Evolutionary conservation across 306 rosid species (phyloP), one percentile per base, ranked within the genome.

Genomic region (Trichosanthes cucumerina): DNA sequence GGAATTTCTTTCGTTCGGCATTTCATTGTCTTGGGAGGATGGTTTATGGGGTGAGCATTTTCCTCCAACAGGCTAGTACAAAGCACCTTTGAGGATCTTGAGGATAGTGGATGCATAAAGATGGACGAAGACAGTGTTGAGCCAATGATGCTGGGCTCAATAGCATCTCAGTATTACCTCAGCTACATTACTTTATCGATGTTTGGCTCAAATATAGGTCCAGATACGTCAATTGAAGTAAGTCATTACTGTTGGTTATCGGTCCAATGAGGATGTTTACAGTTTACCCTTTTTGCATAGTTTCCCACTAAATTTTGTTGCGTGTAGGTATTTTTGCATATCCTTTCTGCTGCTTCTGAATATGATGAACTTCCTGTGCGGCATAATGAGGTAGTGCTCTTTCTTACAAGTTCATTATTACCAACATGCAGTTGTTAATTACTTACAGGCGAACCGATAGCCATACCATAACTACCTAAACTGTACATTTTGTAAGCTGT

Each of bases 131-230:
- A 88, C 72, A 70, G 16, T 43, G 97, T 92, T 71, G 89, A 88
- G 83, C 79, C 96, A 28, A 83, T 80, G 90, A 95, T 92, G 93
- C 84, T 95, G 83, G 98, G 97, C 79, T 87, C 98, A 43, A 89
- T 92, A 82, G 97, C 98, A 78, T 92, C 98, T 77, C 97, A 94
- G 84, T 88, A 92, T 87, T 95, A 94, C 84, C 98, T 94, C 73
- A 89, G 95, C 88, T 94, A 90, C 93, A 79, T 81, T 91, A 92
- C 97, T 46, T 93, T 90, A 66, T 92, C 98, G 46, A 94, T 89
- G 95, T 92, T 94, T 83, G 97, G 98, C 75, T 90, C 98, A 58
- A 94, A 92, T 87, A 92, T 94, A 43, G 92, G 92, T 79, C 91
- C 91, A 24, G 91, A 92, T 86, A 94, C 98, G 24, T 87, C 98